These are phyloP conservation scores for Malassezia restricta DNA, from an alignment of 1,284 basidiomycete species.

Conservation along the genomic window DNA sequence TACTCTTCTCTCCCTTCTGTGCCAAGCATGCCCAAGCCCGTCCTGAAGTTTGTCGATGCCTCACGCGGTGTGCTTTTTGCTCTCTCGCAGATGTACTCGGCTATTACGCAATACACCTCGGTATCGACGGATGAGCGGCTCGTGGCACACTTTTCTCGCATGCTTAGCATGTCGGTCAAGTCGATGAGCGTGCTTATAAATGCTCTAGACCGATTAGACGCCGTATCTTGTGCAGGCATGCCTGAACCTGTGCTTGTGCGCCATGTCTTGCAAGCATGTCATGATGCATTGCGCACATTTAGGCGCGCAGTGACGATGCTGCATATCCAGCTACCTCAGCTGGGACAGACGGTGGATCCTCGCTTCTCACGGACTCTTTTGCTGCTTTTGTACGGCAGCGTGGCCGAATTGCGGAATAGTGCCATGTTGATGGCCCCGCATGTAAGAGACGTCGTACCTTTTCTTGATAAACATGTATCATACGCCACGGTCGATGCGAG, in stretches of 20 bases:
- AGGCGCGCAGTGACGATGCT: conserved; percentile 74
- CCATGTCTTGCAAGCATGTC: conserved; percentile 67
- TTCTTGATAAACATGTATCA: conserved; percentile 8
- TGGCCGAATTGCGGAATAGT: conserved; percentile 72
- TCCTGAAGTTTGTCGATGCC: conserved; percentile 69
- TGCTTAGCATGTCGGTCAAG: conserved; percentile 55
- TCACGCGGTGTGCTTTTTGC: conserved; percentile 84
- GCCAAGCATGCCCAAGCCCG: conserved; percentile 60
- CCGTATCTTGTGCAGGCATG: conserved; percentile 60
- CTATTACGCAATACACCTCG: conserved; percentile 74
- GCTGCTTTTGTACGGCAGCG: conserved; percentile 76
- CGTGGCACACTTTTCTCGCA: conserved; percentile 25
- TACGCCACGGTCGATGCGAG: neutral
- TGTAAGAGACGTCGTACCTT: conserved; percentile 54
- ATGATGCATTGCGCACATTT: conserved; percentile 73
- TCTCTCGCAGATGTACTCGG: conserved; percentile 78
- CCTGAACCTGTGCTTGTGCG: conserved; percentile 61
- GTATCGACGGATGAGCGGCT: conserved; percentile 77
- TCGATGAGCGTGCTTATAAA: conserved; percentile 76
- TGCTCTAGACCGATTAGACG: conserved; percentile 83
- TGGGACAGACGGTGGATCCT: conserved; percentile 63
- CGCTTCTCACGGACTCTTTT: conserved; percentile 78
- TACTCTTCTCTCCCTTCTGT: conserved; percentile 56
- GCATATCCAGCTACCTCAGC: conserved; percentile 61
- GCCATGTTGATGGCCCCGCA: conserved; percentile 71